These are phyloP conservation scores for Termitomyces sp. DNA, from an alignment of 768 basidiomycete species.

Conservation along the genomic window DNA sequence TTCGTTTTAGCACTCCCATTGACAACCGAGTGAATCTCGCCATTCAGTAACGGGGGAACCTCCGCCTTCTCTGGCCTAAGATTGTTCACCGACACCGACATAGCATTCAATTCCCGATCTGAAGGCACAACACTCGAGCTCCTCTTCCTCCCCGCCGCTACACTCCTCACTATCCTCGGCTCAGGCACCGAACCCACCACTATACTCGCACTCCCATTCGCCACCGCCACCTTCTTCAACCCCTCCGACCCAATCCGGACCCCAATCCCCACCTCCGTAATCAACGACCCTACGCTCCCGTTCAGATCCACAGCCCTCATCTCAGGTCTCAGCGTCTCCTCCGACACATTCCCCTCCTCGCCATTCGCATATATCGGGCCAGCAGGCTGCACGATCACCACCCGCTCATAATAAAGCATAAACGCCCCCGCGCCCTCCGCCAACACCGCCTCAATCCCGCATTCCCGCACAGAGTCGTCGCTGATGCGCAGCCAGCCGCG, in stretches of 20 bases:
- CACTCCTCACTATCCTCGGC: constrained; percentile 51
- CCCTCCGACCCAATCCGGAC: constrained; percentile 20
- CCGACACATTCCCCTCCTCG: constrained; percentile 34
- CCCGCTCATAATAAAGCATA: constrained; percentile 92
- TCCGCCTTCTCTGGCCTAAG: not conserved
- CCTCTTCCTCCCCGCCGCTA: constrained; percentile 39
- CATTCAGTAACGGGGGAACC: constrained; percentile 12
- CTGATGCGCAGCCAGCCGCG: constrained; percentile 85
- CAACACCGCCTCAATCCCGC: constrained; percentile 69
- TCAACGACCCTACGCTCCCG: constrained; percentile 43
- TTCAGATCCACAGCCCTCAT: constrained; percentile 36
- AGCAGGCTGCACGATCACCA: constrained; percentile 23
- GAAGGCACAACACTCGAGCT: constrained; percentile 30
- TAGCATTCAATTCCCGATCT: constrained; percentile 18
- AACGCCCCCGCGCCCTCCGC: constrained; percentile 73
- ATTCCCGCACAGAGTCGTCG: constrained; percentile 76
- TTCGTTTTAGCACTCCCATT: constrained; percentile 9
- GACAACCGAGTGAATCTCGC: constrained; percentile 2
- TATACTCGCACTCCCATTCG: constrained; percentile 10
- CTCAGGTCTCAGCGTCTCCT: constrained; percentile 62
- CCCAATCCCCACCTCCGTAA: constrained; percentile 37
- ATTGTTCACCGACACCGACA: constrained; percentile 12
- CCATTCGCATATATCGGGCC: constrained; percentile 9
- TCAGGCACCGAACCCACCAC: constrained; percentile 25
- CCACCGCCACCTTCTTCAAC: constrained; percentile 3